phyloP scores from a whole-genome alignment of 2,329 filamentous ascomycete genomes.

The Penicillium sp. region DNA sequence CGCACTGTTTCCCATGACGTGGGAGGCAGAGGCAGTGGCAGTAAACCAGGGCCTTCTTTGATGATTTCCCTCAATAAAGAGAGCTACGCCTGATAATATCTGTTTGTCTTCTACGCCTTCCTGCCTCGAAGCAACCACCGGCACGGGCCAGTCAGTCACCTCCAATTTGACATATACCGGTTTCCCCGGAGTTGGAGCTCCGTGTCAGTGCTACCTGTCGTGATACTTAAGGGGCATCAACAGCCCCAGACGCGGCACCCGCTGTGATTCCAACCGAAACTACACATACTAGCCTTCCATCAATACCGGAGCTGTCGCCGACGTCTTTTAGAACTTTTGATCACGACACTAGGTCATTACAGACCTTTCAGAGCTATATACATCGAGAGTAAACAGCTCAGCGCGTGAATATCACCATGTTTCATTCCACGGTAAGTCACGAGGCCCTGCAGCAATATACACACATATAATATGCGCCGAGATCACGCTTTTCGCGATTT shows the following conservation, averaged over 20 bases:
- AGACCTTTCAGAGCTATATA: neutral
- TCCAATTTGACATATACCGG: neutral
- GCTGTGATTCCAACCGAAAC: constrained; percentile 4
- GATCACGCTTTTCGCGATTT: neutral
- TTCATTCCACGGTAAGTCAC: constrained; percentile 39
- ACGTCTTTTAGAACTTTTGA: constrained; percentile 1
- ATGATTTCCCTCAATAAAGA: neutral
- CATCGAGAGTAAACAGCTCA: neutral
- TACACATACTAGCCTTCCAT: neutral
- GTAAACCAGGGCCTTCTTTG: neutral
- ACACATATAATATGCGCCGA: neutral
- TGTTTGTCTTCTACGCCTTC: neutral
- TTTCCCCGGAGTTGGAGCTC: neutral
- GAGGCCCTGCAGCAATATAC: constrained; percentile 4
- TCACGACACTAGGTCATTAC: neutral
- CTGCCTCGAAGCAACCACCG: neutral
- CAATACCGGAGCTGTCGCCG: neutral
- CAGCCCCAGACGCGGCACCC: neutral
- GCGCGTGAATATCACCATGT: constrained; percentile 35
- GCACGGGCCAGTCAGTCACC: neutral
- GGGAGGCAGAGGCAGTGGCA: constrained; percentile 10
- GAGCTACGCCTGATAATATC: neutral
- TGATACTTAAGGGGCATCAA: constrained; percentile 4
- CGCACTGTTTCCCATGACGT: constrained; percentile 25
- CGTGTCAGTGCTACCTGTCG: constrained; percentile 1